Evolutionary conservation across 2,329 filamentous ascomycete genomes (phyloP).

Genomic region (Colletotrichum eremochloae): DNA sequence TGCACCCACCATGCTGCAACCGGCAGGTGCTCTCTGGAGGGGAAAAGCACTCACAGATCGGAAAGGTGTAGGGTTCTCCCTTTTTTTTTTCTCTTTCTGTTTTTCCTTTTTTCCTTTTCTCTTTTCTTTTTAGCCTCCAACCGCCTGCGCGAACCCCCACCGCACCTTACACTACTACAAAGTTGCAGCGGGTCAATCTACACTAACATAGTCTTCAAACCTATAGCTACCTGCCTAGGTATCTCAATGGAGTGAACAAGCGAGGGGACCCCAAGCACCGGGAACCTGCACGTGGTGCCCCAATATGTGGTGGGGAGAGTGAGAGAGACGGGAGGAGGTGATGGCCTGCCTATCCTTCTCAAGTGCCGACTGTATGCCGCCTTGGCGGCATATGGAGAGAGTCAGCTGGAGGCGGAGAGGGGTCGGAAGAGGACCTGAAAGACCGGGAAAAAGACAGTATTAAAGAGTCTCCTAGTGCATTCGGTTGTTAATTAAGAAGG

Average conservation of each 20-base stretch:
- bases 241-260: background rate
- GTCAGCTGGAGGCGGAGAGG: background rate
- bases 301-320: background rate
- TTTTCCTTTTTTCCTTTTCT: no score
- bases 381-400: constrained; percentile 2
- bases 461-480: no score
- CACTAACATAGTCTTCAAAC: background rate
- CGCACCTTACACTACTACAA: background rate
- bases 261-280: background rate
- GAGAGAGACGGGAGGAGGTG: no score
- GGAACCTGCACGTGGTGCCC: constrained; percentile 2
- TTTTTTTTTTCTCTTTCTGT: background rate
- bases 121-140: background rate
- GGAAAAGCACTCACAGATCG: constrained; percentile 10
- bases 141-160: background rate
- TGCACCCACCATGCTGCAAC: constrained; percentile 28
- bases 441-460: background rate
- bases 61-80: no score
- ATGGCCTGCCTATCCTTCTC: background rate
- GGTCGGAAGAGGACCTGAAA: no score
- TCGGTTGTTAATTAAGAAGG: no score
- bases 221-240: background rate
- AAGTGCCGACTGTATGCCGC: constrained; percentile 20
- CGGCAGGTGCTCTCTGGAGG: constrained; percentile 10
- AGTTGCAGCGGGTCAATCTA: constrained; percentile 6